These are phyloP conservation scores for Echium plantagineum DNA, from an alignment of 257 asterid genomes.

Conservation along the genomic window DNA sequence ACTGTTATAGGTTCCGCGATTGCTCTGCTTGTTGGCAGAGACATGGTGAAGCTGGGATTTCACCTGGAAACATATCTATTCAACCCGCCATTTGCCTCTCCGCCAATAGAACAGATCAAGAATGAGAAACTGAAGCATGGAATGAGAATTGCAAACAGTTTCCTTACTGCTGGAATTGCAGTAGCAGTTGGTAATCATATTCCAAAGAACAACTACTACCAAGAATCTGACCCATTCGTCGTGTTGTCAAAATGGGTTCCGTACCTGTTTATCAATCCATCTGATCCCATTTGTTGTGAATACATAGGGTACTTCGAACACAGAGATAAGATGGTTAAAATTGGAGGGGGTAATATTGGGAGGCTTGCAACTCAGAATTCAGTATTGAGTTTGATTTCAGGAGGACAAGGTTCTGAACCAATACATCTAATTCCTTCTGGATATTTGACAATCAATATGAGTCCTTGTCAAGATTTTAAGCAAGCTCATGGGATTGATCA, in stretches of 20 bases:
- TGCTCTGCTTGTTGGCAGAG: slow-evolving; percentile 47
- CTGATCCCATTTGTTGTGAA: slow-evolving; percentile 53
- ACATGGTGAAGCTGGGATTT: slow-evolving; percentile 24
- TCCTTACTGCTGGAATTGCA: slow-evolving; percentile 51
- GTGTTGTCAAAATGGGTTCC: slow-evolving; percentile 60
- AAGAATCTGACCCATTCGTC: slow-evolving; percentile 17
- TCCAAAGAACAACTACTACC: slow-evolving; percentile 4
- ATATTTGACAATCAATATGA: slow-evolving; percentile 23
- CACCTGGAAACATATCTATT: slow-evolving; percentile 57
- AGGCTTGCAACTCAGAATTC: slow-evolving; percentile 54
- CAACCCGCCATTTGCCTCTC: slow-evolving; percentile 63
- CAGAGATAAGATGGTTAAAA: slow-evolving; percentile 45
- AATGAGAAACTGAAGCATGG: slow-evolving; percentile 42
- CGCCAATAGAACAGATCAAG: slow-evolving; percentile 36
- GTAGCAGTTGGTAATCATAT: slow-evolving; percentile 20
- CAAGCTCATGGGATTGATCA: slow-evolving; percentile 2
- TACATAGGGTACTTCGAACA: slow-evolving; percentile 55
- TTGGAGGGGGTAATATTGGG: slow-evolving; percentile 46
- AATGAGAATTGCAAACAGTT: slow-evolving; percentile 35
- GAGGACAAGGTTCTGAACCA: slow-evolving; percentile 42
- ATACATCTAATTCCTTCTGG: slow-evolving; percentile 68
- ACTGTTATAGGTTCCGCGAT: slow-evolving; percentile 34
- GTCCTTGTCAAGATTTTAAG: slow-evolving; percentile 16
- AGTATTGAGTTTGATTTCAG: slow-evolving; percentile 21
- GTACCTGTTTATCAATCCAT: slow-evolving; percentile 45